Conservation (phyloP, 768 basidiomycete genomes). For the Russula sp. region DNA sequence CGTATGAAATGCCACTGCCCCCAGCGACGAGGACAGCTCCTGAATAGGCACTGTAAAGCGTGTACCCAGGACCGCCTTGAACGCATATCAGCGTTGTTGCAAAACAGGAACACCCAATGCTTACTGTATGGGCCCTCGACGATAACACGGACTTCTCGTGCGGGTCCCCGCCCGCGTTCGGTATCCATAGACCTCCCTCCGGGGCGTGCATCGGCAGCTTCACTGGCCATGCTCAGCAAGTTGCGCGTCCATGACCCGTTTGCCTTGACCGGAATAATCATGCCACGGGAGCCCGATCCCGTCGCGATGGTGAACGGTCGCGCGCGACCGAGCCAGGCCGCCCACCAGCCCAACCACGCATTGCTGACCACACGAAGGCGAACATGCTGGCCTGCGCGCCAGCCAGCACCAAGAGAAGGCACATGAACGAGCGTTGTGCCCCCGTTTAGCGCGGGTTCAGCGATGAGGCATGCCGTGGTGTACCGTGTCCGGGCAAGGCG, state of each 20-base stretch:
- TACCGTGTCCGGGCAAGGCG: slow-evolving; percentile 45
- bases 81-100: slow-evolving; percentile 14
- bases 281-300: slow-evolving; percentile 37
- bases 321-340: slow-evolving; percentile 13
- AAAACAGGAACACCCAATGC: slow-evolving; percentile 2
- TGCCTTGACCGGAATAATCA: slow-evolving; percentile 47
- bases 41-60: slow-evolving; percentile 44
- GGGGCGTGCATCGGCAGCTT: slow-evolving; percentile 32
- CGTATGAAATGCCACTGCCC: slow-evolving; percentile 57
- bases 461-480: slow-evolving; percentile 38
- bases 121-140: slow-evolving; percentile 52
- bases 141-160: slow-evolving; percentile 34
- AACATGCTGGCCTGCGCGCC: slow-evolving; percentile 58
- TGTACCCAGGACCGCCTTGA: slow-evolving; percentile 40
- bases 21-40: slow-evolving; percentile 52
- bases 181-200: slow-evolving; percentile 14
- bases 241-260: slow-evolving; percentile 45
- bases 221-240: slow-evolving; percentile 38
- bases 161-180: slow-evolving; percentile 6
- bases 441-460: slow-evolving; percentile 38
- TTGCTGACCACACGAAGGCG: slow-evolving; percentile 43
- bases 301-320: slow-evolving; percentile 44
- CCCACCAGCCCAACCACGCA: slow-evolving; percentile 34
- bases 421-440: slow-evolving; percentile 43
- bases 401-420: slow-evolving; percentile 42